Evolutionary conservation across 352 stramenopile species (phyloP), one percentile per base, ranked within the genome.

Genomic region (Globisporangium spiculum): DNA sequence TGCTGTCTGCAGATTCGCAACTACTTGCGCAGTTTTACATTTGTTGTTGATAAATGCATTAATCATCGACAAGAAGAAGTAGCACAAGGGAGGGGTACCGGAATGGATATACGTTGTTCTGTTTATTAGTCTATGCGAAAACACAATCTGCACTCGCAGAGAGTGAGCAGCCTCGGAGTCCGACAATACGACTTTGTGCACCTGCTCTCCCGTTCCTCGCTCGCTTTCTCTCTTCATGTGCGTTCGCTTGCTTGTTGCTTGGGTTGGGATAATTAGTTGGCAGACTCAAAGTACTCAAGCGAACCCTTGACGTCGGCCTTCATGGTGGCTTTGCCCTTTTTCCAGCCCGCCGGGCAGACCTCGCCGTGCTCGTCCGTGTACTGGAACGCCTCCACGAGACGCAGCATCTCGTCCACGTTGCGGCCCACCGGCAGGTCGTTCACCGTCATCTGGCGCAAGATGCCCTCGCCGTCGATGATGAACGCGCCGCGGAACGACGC

Each of bases 391-490:
- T 92, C 67, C 8, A 94, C 67, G 34, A 94, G 71, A 26, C 86
- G 79, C 26, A 94, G 69, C 10, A 77, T 84, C 60, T 94, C 86
- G 69, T 94, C 86, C 3, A 92, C 84, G 59, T 72, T 88, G 58
- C 84, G 74, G 53, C 84, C 84, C 10, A 92, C 77, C 2, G 84
- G 79, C 44, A 91, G 55, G 68, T 91, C 75, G 68, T 91, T 91
- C 24, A 91, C 71, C 0, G 50, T 56, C 50, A 32, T 32, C 50
- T 56, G 50, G 50, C 50, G 50, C 22, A 56, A 66, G 9, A 90
- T 74, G 44, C 89, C 91, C 69, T 97, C 74, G 52, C 78, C 79
- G 66, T 97, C 87, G 68, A 98, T 97, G 71, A 98, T 96, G 68
- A 97, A 97, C 22, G 97, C 79, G 2, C 89, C 92, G 27, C 90